These are phyloP conservation scores for Oxytropis ochrocephala DNA, from an alignment of 306 rosid species.

Conservation along the genomic window DNA sequence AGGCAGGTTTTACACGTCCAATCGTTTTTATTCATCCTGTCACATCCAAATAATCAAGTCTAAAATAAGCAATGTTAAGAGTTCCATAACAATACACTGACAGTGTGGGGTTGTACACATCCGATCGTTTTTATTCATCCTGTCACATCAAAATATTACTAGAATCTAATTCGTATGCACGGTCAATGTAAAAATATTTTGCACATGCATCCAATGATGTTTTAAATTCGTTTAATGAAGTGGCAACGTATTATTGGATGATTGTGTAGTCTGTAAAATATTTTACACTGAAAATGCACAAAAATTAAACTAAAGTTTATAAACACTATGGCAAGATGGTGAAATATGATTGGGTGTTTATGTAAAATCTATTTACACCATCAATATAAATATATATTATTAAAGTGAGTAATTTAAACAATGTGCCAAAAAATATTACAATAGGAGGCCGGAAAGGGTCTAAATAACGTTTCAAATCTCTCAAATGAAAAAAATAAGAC, in stretches of 20 bases:
- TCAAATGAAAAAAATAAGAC: not conserved
- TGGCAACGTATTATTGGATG: too few relatives aligned
- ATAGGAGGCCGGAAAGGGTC: not conserved
- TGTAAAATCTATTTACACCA: not conserved
- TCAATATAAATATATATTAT: not conserved
- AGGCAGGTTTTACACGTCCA: not conserved
- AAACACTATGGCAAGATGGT: not conserved
- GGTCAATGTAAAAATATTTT: too few relatives aligned
- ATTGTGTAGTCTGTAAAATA: too few relatives aligned
- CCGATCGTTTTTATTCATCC: not conserved
- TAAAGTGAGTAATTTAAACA: not conserved
- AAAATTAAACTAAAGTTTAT: too few relatives aligned
- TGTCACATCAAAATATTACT: not conserved
- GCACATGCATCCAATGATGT: too few relatives aligned
- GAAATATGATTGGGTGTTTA: not conserved
- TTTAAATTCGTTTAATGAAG: too few relatives aligned
- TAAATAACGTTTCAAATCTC: conserved; percentile 1
- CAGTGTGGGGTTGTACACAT: not conserved
- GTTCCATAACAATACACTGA: not conserved
- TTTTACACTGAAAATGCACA: too few relatives aligned
- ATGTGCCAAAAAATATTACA: not conserved
- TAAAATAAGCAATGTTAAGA: not conserved
- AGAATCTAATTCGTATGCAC: too few relatives aligned
- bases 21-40: not conserved
- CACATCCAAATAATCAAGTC: not conserved